A percentile compares a stretch with the other conserved stretches of the same genome.
Evolutionary conservation across 306 rosid species (phyloP).

Genomic region (Rubus parviflorus): DNA sequence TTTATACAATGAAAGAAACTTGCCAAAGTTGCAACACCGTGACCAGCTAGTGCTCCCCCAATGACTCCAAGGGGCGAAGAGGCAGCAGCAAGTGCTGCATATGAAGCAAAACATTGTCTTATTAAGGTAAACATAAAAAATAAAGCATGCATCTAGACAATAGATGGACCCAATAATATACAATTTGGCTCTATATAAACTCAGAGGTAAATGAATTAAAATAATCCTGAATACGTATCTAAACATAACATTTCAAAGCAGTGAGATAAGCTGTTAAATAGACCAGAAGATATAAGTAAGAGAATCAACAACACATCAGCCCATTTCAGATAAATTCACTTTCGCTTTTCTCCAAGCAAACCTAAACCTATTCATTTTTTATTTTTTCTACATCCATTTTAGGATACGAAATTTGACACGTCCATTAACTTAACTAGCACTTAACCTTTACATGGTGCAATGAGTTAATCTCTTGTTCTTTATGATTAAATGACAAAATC

Average conservation of each 20-base stretch:
- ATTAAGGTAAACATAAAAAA: not conserved
- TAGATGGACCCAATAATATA: not conserved
- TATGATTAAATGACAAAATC: constrained; percentile 1
- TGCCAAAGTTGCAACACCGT: constrained; percentile 91
- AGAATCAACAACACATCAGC: constrained; percentile 4
- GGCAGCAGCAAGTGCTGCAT: constrained; percentile 94
- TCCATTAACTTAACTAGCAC: not conserved
- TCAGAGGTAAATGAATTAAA: not conserved
- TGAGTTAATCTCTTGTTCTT: not conserved
- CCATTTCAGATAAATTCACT: not conserved
- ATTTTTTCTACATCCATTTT: not conserved
- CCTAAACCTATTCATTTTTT: not conserved
- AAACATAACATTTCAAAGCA: not conserved
- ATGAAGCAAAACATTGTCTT: constrained; percentile 21
- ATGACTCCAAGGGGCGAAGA: constrained; percentile 96
- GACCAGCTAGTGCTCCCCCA: constrained; percentile 94
- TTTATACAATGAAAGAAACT: constrained; percentile 15
- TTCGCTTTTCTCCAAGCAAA: not conserved
- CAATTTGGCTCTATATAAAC: not conserved
- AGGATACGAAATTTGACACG: not conserved
- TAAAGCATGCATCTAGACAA: constrained; percentile 2
- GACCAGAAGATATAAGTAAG: not conserved
- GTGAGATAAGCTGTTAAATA: not conserved
- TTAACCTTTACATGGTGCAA: constrained; percentile 6
- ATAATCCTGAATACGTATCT: not conserved